Evolutionary conservation across 768 basidiomycete genomes (phyloP).

Genomic region (Suillus ampliporus): DNA sequence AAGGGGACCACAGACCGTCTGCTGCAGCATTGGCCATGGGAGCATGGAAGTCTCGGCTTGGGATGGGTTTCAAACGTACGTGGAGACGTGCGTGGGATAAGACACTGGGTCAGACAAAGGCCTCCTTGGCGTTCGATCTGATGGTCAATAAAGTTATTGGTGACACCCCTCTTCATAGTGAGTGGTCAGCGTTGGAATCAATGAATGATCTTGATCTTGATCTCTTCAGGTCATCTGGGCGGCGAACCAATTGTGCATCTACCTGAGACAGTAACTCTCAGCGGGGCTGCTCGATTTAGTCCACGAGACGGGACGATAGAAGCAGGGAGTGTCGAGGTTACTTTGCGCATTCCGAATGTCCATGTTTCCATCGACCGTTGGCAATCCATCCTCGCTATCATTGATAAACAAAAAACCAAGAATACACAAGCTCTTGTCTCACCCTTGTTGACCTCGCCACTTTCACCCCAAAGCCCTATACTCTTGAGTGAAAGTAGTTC

Average conservation of each 20-base stretch:
- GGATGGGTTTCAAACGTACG: conserved; percentile 63
- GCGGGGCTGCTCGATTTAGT: conserved; percentile 59
- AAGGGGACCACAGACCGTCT: conserved; percentile 23
- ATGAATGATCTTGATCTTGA: not conserved
- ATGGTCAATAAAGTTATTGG: conserved; percentile 54
- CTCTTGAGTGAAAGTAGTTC: not conserved
- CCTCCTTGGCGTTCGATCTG: conserved; percentile 57
- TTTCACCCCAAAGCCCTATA: not conserved
- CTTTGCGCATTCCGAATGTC: conserved; percentile 3
- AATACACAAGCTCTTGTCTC: not conserved
- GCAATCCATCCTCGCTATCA: not conserved
- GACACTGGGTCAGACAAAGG: conserved; percentile 69
- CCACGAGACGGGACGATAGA: conserved; percentile 61
- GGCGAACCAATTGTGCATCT: conserved; percentile 49
- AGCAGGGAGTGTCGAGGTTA: conserved; percentile 51
- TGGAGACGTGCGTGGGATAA: conserved; percentile 74
- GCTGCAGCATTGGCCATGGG: conserved; percentile 53
- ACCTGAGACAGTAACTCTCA: conserved; percentile 50
- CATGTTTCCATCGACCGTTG: conserved; percentile 10
- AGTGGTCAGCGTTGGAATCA: not conserved
- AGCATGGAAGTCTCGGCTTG: conserved; percentile 68
- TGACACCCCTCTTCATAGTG: conserved; percentile 30
- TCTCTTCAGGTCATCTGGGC: conserved; percentile 27
- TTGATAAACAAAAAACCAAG: not conserved
- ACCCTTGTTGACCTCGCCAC: not conserved